Conservation (phyloP, 108 stramenopile genomes). For the Discostella stelligeroides region DNA sequence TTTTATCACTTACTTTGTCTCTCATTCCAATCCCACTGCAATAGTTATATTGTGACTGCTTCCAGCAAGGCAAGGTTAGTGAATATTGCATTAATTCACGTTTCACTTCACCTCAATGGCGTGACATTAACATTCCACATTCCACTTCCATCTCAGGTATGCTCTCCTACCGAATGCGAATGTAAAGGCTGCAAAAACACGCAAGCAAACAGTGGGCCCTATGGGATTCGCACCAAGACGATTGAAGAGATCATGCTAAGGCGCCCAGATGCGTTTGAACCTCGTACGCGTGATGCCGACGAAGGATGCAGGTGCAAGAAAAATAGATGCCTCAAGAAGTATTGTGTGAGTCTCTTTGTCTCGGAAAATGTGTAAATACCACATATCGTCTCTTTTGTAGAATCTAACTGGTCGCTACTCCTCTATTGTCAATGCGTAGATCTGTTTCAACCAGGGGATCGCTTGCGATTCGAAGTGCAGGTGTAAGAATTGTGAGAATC, state of each 20-base stretch:
- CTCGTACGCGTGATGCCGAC: constrained; percentile 35
- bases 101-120: not conserved
- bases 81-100: not conserved
- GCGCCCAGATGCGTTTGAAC: constrained; percentile 65
- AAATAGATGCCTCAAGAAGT: constrained; percentile 48
- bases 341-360: constrained; percentile 3
- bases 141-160: constrained; percentile 19
- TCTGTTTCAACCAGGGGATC: constrained; percentile 14
- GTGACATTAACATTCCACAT: not conserved
- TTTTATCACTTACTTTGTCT: not conserved
- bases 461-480: constrained; percentile 11
- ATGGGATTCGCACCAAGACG: constrained; percentile 53
- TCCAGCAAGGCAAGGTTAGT: constrained; percentile 46
- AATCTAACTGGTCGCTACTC: not conserved
- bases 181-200: constrained; percentile 68
- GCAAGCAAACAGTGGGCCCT: constrained; percentile 23
- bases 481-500: constrained; percentile 9
- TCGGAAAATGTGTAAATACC: not conserved
- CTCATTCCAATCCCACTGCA: too few species aligned
- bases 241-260: constrained; percentile 50
- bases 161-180: constrained; percentile 49
- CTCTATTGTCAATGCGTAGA: not conserved
- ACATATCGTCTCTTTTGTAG: not conserved
- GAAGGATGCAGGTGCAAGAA: constrained; percentile 69
- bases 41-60: constrained; percentile 78